These are phyloP conservation scores for Boletus barrowsii DNA, from an alignment of 768 basidiomycete genomes.

Conservation along the genomic window DNA sequence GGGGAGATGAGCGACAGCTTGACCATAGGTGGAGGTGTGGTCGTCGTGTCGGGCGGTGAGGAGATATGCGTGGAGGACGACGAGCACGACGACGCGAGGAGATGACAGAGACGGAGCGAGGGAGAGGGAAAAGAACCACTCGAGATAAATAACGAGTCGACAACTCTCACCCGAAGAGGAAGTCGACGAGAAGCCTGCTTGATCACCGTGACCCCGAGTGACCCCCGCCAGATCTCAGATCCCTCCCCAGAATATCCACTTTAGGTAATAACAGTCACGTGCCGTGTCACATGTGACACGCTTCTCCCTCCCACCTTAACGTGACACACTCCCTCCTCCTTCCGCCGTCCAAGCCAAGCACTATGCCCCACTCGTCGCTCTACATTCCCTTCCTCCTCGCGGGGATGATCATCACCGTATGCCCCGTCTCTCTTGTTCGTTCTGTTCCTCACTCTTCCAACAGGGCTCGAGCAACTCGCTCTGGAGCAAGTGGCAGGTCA, in stretches of 20 bases:
- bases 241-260: conserved; percentile 1
- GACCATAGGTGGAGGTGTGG: conserved; percentile 47
- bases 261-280: conserved; percentile 15
- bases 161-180: conserved; percentile 22
- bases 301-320: neutral
- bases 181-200: conserved; percentile 31
- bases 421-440: conserved; percentile 4
- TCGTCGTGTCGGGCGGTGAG: conserved; percentile 12
- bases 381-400: conserved; percentile 78
- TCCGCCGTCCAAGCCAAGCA: neutral
- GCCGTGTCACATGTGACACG: conserved; percentile 18
- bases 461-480: conserved; percentile 80
- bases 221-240: conserved; percentile 28
- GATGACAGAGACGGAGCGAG: conserved; percentile 12
- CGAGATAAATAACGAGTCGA: conserved; percentile 32
- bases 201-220: conserved; percentile 26
- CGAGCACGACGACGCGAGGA: conserved; percentile 10
- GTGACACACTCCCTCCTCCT: conserved; percentile 5
- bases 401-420: conserved; percentile 89
- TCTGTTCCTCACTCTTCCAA: conserved; percentile 1
- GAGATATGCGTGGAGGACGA: conserved; percentile 17
- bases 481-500: conserved; percentile 81
- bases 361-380: conserved; percentile 60
- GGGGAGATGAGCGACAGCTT: conserved; percentile 63
- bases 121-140: conserved; percentile 30